Evolutionary conservation across 192 early-diverging fungal species (phyloP).

Genomic region (Phycomyces blakesleeanus): DNA sequence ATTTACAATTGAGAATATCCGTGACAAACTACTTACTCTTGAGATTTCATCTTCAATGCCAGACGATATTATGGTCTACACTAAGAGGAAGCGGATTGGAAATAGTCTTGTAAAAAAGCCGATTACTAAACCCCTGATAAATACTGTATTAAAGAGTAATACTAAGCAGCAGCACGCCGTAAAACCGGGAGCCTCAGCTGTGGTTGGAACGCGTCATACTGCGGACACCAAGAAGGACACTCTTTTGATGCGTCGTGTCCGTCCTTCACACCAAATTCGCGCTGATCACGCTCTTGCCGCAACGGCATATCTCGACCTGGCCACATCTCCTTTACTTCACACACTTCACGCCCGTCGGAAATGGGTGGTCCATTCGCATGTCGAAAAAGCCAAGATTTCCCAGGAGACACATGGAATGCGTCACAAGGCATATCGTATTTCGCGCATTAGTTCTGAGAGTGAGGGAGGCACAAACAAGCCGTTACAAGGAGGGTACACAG

Average conservation of each 20-base stretch:
- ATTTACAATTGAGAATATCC: conserved; percentile 85
- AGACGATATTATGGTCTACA: conserved; percentile 39
- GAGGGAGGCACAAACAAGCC: too few species aligned
- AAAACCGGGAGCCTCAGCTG: neutral
- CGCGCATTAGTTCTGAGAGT: too few species aligned
- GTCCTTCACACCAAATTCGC: conserved; percentile 12
- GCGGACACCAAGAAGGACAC: neutral
- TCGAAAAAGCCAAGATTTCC: neutral
- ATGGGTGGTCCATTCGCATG: neutral
- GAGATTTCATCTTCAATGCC: conserved; percentile 43
- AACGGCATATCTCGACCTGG: conserved; percentile 37
- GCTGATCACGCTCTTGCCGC: conserved; percentile 15
- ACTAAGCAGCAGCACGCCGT: neutral
- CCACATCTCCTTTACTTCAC: conserved; percentile 8
- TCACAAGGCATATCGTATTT: neutral
- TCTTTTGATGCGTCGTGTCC: neutral
- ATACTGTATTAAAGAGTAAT: neutral
- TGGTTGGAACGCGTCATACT: neutral
- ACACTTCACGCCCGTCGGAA: conserved; percentile 10
- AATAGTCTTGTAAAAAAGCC: neutral
- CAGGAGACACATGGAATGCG: neutral
- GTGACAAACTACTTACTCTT: conserved; percentile 43
- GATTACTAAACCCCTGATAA: neutral
- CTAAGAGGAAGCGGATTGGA: conserved; percentile 15
- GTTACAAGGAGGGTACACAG: too few species aligned